Percentiles rank a stretch among this genome's conserved stretches.
These are phyloP conservation scores for Aureobasidium sp. DNA, from an alignment of 2,329 filamentous ascomycete species.

Conservation along the genomic window DNA sequence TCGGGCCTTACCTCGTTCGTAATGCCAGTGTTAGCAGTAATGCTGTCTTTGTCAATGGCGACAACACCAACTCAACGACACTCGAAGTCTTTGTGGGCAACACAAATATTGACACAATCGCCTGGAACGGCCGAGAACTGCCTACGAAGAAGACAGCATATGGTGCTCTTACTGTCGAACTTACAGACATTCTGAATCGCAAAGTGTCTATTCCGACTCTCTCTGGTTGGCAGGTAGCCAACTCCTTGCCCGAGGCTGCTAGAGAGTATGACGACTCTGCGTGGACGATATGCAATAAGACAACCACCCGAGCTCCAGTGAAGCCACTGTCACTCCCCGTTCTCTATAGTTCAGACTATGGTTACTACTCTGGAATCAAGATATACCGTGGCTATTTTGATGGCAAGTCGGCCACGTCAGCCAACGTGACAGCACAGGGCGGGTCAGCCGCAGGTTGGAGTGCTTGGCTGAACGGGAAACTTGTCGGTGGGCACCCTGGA, in stretches of 20 bases:
- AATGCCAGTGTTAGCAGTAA: conserved; percentile 30
- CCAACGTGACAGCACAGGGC: conserved; percentile 42
- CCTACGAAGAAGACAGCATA: conserved; percentile 27
- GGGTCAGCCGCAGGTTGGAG: conserved; percentile 48
- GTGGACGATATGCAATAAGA: conserved; percentile 36
- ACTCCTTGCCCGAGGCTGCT: conserved; percentile 42
- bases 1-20: conserved; percentile 36
- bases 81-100: conserved; percentile 32
- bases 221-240: conserved; percentile 38
- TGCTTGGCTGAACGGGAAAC: conserved; percentile 50
- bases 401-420: conserved; percentile 30
- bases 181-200: conserved; percentile 21
- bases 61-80: conserved; percentile 28
- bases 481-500: conserved; percentile 49
- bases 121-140: conserved; percentile 32
- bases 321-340: conserved; percentile 33
- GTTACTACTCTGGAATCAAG: conserved; percentile 34
- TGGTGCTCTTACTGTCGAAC: conserved; percentile 28
- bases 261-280: conserved; percentile 38
- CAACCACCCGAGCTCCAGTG: conserved; percentile 27
- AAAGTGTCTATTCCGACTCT: conserved; percentile 34
- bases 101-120: conserved; percentile 27
- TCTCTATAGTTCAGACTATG: conserved; percentile 35
- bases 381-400: conserved; percentile 36
- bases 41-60: conserved; percentile 27